These are phyloP conservation scores for Perilla frutescens DNA, from an alignment of 257 asterid genomes.

Conservation along the genomic window DNA sequence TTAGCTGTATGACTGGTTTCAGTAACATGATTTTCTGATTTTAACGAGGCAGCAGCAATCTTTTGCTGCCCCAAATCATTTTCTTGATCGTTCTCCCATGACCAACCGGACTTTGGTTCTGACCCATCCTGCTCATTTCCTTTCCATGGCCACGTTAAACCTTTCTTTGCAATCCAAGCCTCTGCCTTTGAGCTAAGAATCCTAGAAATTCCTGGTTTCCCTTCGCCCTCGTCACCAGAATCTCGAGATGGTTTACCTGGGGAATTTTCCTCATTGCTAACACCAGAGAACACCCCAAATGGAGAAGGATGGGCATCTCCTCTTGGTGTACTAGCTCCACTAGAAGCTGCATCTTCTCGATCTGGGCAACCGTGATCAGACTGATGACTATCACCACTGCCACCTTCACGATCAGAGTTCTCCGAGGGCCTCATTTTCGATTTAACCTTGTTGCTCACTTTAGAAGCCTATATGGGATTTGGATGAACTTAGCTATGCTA, in stretches of 20 bases:
- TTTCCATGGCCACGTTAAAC: constrained; percentile 85
- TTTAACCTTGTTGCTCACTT: constrained; percentile 87
- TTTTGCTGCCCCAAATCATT: constrained; percentile 57
- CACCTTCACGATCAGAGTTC: constrained; percentile 65
- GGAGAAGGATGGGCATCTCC: constrained; percentile 74
- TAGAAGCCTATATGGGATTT: constrained; percentile 67
- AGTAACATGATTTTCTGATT: constrained; percentile 55
- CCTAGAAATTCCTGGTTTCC: constrained; percentile 71
- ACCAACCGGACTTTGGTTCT: constrained; percentile 68
- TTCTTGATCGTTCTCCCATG: constrained; percentile 76
- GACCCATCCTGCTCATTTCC: constrained; percentile 69
- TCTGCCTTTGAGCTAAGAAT: constrained; percentile 79
- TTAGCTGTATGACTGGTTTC: constrained; percentile 51
- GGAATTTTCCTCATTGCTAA: constrained; percentile 47
- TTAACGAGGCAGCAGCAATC: constrained; percentile 41
- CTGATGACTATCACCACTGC: constrained; percentile 64
- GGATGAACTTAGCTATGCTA: constrained; percentile 40
- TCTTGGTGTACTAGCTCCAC: constrained; percentile 89
- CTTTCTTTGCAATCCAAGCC: constrained; percentile 78
- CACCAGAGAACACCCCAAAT: constrained; percentile 67
- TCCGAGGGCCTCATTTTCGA: constrained; percentile 74
- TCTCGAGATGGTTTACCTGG: constrained; percentile 53
- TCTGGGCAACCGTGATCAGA: constrained; percentile 65
- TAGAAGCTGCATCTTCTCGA: constrained; percentile 84
- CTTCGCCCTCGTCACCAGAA: constrained; percentile 78